phyloP scores from a whole-genome alignment of 495 filamentous ascomycete genomes.

The Hypoxylon intermedium region DNA sequence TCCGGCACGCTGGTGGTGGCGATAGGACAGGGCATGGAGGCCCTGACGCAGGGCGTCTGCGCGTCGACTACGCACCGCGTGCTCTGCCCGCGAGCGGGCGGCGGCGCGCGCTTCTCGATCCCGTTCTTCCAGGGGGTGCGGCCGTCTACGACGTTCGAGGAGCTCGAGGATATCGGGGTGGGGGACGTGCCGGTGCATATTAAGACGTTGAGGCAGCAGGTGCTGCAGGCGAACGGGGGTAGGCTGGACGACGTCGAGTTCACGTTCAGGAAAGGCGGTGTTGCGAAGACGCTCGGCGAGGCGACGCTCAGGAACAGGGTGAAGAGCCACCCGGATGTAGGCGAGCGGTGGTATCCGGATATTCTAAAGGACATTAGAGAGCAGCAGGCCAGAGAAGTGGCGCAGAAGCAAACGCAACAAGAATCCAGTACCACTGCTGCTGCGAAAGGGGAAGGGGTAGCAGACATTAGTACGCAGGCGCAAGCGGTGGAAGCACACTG shows the following conservation, averaged over 20 bases:
- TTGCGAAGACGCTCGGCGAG: slow-evolving; percentile 74
- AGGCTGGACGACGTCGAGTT: slow-evolving; percentile 78
- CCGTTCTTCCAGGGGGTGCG: slow-evolving; percentile 94
- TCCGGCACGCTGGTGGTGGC: slow-evolving; percentile 80
- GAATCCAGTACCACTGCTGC: slow-evolving; percentile 18
- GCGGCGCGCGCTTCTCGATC: slow-evolving; percentile 79
- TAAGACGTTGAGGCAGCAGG: slow-evolving; percentile 59
- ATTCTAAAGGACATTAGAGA: slow-evolving; percentile 60
- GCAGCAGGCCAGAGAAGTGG: slow-evolving; percentile 50
- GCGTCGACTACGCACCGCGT: slow-evolving; percentile 87
- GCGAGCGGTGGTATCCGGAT: slow-evolving; percentile 83
- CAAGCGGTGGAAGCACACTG: slow-evolving; percentile 51
- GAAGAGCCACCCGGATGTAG: slow-evolving; percentile 89
- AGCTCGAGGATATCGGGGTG: slow-evolving; percentile 63
- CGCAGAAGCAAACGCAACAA: slow-evolving; percentile 35
- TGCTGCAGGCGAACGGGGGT: slow-evolving; percentile 58
- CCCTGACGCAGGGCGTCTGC: slow-evolving; percentile 87
- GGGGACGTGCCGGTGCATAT: slow-evolving; percentile 72
- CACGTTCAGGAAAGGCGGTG: slow-evolving; percentile 70
- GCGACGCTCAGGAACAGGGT: slow-evolving; percentile 87
- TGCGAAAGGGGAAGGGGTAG: slow-evolving; percentile 31
- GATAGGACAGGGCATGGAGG: slow-evolving; percentile 92
- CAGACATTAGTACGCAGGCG: slow-evolving; percentile 38
- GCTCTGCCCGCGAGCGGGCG: slow-evolving; percentile 64
- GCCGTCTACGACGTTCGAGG: slow-evolving; percentile 79